These are phyloP conservation scores for Leptodontidium sp. DNA, from an alignment of 2,329 filamentous ascomycete genomes.

Conservation along the genomic window DNA sequence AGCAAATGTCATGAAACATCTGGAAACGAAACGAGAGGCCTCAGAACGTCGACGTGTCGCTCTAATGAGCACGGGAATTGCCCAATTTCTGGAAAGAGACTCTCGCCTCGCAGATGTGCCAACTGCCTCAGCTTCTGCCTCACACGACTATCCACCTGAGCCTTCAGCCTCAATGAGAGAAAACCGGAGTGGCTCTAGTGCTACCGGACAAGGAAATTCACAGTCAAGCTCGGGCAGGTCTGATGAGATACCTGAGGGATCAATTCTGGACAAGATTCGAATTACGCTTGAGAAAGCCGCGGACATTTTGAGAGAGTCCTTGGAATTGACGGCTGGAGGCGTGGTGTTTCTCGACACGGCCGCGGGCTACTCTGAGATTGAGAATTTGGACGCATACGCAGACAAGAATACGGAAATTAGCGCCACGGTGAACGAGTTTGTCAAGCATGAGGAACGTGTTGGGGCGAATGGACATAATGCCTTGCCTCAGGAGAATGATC, in stretches of 20 bases:
- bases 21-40: conserved; percentile 42
- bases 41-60: conserved; percentile 38
- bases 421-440: conserved; percentile 25
- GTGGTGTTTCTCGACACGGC: conserved; percentile 44
- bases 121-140: neutral
- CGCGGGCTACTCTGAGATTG: conserved; percentile 34
- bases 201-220: neutral
- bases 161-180: neutral
- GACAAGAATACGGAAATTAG: conserved; percentile 32
- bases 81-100: conserved; percentile 37
- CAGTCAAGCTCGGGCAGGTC: neutral
- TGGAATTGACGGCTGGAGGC: conserved; percentile 43
- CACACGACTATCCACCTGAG: neutral
- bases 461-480: conserved; percentile 10
- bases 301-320: conserved; percentile 41
- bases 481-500: neutral
- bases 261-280: conserved; percentile 42
- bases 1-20: conserved; percentile 40
- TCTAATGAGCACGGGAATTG: conserved; percentile 39
- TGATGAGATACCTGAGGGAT: conserved; percentile 17
- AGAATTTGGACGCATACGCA: conserved; percentile 24
- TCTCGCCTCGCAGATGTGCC: conserved; percentile 17
- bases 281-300: conserved; percentile 43
- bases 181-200: neutral
- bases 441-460: conserved; percentile 21